A percentile compares a stretch with the other conserved stretches of the same genome.
Evolutionary conservation across 495 filamentous ascomycete genomes (phyloP).

Genomic region (Aspergillus coremiiformis): DNA sequence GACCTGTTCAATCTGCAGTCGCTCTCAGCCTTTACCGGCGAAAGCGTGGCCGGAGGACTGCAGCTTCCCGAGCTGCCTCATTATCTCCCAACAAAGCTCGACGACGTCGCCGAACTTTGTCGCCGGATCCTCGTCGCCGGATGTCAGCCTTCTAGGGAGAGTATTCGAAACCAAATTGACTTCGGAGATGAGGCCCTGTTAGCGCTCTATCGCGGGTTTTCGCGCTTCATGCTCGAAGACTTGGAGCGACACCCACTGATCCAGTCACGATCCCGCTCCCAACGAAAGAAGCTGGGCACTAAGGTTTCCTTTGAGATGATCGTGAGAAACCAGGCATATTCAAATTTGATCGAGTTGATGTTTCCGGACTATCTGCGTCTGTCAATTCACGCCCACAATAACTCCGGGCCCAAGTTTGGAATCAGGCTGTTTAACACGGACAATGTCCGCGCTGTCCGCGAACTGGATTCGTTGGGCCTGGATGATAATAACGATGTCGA

Average conservation of each 20-base stretch:
- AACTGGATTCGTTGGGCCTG: background rate
- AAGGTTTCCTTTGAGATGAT: slow-evolving; percentile 21
- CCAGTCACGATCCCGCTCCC: background rate
- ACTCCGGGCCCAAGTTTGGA: slow-evolving; percentile 36
- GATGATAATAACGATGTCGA: background rate
- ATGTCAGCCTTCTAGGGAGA: background rate
- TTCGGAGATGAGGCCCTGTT: slow-evolving; percentile 24
- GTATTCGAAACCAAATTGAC: slow-evolving; percentile 27
- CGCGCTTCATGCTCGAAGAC: slow-evolving; percentile 42
- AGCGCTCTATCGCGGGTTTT: slow-evolving; percentile 38
- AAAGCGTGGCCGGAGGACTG: background rate
- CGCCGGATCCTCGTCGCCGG: background rate
- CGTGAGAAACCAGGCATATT: slow-evolving; percentile 33
- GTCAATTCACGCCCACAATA: slow-evolving; percentile 36
- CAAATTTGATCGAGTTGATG: slow-evolving; percentile 32
- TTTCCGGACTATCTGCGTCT: slow-evolving; percentile 32
- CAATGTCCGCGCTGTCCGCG: slow-evolving; percentile 5
- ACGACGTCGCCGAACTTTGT: background rate
- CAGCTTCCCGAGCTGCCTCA: background rate
- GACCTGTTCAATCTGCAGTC: background rate
- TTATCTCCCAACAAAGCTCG: background rate
- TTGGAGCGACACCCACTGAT: slow-evolving; percentile 10
- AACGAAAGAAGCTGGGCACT: slow-evolving; percentile 24
- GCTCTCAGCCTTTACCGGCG: background rate
- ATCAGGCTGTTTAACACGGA: slow-evolving; percentile 28